Evolutionary conservation across 805 yeast species (phyloP), one percentile per base, ranked within the genome.

Genomic region (Lipomyces kockii): DNA sequence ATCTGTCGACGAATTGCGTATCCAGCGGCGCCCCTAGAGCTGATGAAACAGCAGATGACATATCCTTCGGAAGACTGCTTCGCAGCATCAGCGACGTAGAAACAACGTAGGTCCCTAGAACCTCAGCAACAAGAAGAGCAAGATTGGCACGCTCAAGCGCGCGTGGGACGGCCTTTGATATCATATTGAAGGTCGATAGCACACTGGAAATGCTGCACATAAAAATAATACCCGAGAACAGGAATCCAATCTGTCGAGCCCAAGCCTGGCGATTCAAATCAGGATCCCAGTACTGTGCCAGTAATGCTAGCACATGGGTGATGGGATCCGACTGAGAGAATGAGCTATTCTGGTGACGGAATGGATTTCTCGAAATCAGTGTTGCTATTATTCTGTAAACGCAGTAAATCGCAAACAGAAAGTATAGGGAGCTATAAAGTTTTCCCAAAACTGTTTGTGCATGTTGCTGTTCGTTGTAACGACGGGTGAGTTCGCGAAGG

Each of bases 1-100:
- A 76, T n/a, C 75, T 65, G 68, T 80, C 82, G 34, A 80, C 80
- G 8, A 76, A 72, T 6, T 70, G 59, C 9, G 78, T 76, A 49
- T 79, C 79, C 39, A 80, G 69, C 8, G 82, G 82, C 20, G 82
- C 78, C 6, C 80, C 81, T 39, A 80, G 73, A 3, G 83, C 82
- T 1, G 75, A 63, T n/a, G 79, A 76, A 34, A 80, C 79, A 8
- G 82, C 80, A 2, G 78, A 74, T 2, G 81, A 76, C 80, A 80
- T 77, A 32, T 74, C 74, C 29, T 73, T 66, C 14, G 83, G 83
- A 55, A 81, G 66, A 65, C 78, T 81, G 66, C 80, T 75, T 6
- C 83, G 76, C 62, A 81, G 74, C 64, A 81, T 70, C 7, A 81
- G 74, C 17, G 83, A 79, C 9, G 82, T 77, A n/a, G 82, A 75